A percentile compares a stretch with the other conserved stretches of the same genome.
Evolutionary conservation across 306 rosid species (phyloP).

Genomic region (Ceratonia siliqua): DNA sequence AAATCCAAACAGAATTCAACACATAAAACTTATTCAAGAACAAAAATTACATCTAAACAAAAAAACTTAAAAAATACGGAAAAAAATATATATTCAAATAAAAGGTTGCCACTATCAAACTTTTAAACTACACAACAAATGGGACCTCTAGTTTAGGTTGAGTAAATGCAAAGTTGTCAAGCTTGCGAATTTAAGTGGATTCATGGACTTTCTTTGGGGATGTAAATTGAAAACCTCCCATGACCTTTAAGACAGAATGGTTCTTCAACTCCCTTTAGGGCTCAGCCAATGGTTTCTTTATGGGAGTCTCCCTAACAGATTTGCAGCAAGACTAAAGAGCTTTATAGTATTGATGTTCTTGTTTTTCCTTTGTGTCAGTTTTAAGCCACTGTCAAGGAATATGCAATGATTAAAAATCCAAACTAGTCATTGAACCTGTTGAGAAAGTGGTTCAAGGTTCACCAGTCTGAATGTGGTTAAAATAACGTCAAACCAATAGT

Average conservation of each 20-base stretch:
- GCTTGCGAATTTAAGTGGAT: background rate
- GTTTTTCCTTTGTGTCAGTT: background rate
- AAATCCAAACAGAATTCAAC: conserved; percentile 2
- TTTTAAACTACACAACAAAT: background rate
- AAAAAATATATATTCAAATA: background rate
- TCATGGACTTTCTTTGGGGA: background rate
- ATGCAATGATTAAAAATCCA: too few species aligned
- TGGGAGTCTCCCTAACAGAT: background rate
- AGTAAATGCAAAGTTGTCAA: conserved; percentile 17
- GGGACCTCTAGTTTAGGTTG: background rate
- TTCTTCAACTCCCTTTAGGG: background rate
- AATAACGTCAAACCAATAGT: too few species aligned
- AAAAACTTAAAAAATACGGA: conserved; percentile 1
- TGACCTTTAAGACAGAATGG: background rate
- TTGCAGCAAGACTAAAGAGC: background rate
- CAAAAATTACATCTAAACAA: background rate
- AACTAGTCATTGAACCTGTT: too few species aligned
- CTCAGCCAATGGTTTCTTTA: background rate
- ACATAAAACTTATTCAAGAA: background rate
- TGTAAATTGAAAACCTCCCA: background rate
- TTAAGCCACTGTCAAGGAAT: background rate
- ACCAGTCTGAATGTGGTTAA: too few species aligned
- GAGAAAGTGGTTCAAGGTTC: too few species aligned
- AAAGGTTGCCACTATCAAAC: background rate
- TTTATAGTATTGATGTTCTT: background rate